Conservation (phyloP, 2,329 filamentous ascomycete genomes). For the Orbilia quercus region DNA sequence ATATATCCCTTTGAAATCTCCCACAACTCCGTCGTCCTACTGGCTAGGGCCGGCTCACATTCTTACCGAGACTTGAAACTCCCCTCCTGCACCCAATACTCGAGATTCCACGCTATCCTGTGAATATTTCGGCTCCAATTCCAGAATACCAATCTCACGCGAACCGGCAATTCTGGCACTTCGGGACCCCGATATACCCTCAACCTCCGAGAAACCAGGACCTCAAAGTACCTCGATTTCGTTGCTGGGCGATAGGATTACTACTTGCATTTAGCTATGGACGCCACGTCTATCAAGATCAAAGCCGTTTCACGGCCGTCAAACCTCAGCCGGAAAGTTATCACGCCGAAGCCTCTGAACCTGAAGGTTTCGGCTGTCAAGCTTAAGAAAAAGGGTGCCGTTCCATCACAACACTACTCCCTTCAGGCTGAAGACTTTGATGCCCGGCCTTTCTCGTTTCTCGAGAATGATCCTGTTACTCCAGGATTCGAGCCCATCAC, state of each 20-base stretch:
- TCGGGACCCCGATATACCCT: background rate
- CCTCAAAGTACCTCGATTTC: constrained; percentile 7
- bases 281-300: constrained; percentile 54
- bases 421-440: constrained; percentile 54
- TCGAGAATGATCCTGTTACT: constrained; percentile 54
- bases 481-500: constrained; percentile 56
- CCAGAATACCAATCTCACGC: background rate
- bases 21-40: constrained; percentile 25
- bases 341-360: constrained; percentile 55
- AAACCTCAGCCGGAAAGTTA: constrained; percentile 51
- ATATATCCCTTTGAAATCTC: background rate
- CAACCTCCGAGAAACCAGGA: background rate
- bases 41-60: constrained; percentile 22
- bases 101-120: constrained; percentile 4
- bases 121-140: background rate
- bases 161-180: background rate
- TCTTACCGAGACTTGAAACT: background rate
- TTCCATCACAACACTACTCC: constrained; percentile 32
- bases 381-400: constrained; percentile 37
- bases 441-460: constrained; percentile 50
- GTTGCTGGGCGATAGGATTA: constrained; percentile 39
- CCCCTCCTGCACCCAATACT: background rate
- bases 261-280: constrained; percentile 16
- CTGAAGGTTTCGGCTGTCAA: constrained; percentile 46
- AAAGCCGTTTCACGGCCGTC: constrained; percentile 54